Evolutionary conservation across 2,329 filamentous ascomycete species (phyloP), one percentile per base, ranked within the genome.

Genomic region (Tolypocladium sp.): DNA sequence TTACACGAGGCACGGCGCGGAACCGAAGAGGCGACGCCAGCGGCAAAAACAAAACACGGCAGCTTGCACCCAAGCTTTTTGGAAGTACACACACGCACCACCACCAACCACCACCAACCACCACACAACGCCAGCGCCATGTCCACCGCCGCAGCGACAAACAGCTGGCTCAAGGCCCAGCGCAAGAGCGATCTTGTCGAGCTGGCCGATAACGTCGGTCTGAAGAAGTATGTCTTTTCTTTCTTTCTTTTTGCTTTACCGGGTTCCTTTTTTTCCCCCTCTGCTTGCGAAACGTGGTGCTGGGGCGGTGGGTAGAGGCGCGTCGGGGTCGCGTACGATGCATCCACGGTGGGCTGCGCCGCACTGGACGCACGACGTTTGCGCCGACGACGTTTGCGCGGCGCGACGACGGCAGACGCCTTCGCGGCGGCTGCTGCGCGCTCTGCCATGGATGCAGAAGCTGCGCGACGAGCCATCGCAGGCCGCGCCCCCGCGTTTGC

Each of bases 181-280:
- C 88, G 89, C 78, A 96, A 96, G 81, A 81, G 80, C 67, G 90
- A 93, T 64, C 83, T 96, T 59, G 74, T 85, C 66, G 87, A 90
- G 63, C 80, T 95, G 62, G 90, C 91, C 61, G 83, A 90, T 64
- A 76, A 80, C 54, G 82, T 89, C 62, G 88, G 88, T 60, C 78
- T 93, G 58, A 81, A 84, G 70, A 83, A 89, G 91, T 95, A 84
- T 69, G 86, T 82, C 49, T 54, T 56, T 63, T 54, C 46, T 51
- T 17, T 20, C 27, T 20, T 12, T 1, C 27, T 51, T 2, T 40
- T 40, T 35, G n/a, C 22, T 57, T 44, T 61, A 57, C 57, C 42
- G 40, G 55, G 35, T 53, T 57, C 22, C 15, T 49, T 57, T 49
- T 30, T 30, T 17, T 7, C n/a, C n/a, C n/a, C 30, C 7, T 37